These are phyloP conservation scores for Cladosporium sp. DNA, from an alignment of 2,329 filamentous ascomycete genomes.

Conservation along the genomic window DNA sequence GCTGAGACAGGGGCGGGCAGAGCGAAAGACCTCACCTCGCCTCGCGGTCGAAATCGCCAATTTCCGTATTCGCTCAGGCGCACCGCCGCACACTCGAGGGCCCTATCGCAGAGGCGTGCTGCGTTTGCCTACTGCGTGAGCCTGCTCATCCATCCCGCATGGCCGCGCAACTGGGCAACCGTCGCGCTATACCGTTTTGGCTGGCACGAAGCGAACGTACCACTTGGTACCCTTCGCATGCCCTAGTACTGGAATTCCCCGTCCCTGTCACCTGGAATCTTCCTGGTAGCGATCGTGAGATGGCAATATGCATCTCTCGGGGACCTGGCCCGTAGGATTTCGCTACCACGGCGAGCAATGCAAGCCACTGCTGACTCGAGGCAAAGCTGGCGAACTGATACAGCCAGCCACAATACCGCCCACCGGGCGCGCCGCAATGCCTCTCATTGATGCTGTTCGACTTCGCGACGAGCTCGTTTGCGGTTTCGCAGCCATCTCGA, in stretches of 20 bases:
- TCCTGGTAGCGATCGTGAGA: conserved; percentile 10
- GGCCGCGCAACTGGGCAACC: not conserved
- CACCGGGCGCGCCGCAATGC: conserved; percentile 1
- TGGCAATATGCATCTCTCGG: not conserved
- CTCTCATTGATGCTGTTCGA: not conserved
- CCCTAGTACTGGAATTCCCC: not conserved
- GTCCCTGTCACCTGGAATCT: conserved; percentile 7
- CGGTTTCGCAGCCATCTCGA: not conserved
- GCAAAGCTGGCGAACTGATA: not conserved
- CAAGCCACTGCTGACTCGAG: conserved; percentile 9
- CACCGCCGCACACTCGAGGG: not conserved
- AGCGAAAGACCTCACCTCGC: conserved; percentile 3
- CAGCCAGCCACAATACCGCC: conserved; percentile 4
- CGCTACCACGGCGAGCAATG: not conserved
- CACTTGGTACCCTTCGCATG: not conserved
- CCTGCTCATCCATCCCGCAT: not conserved
- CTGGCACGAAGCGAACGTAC: conserved; percentile 1
- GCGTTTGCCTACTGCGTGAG: not conserved
- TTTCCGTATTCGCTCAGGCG: not conserved
- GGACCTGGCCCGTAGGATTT: not conserved
- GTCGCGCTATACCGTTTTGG: conserved; percentile 5
- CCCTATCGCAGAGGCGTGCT: not conserved
- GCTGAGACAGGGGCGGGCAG: conserved; percentile 6
- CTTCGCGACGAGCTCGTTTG: not conserved
- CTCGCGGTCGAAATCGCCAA: not conserved